Conservation (phyloP, 208 protist genomes). For the Leishmania tarentolae region DNA sequence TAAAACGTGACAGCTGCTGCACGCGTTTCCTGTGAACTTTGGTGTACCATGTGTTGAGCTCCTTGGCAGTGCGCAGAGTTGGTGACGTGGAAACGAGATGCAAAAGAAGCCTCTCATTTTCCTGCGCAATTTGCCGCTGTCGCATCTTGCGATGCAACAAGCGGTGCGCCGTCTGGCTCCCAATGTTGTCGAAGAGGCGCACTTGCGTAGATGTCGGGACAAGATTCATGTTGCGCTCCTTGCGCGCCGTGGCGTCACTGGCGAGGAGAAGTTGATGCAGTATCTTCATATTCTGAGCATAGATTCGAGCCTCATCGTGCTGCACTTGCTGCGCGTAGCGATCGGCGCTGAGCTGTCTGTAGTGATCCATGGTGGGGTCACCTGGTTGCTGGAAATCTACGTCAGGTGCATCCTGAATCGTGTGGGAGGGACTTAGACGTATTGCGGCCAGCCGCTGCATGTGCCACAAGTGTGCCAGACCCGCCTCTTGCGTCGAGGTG, state of each 20-base stretch:
- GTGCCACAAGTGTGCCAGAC: constrained; percentile 70
- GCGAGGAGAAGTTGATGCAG: constrained; percentile 42
- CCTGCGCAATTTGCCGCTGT: constrained; percentile 14
- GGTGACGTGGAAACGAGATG: constrained; percentile 42
- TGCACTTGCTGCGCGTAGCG: constrained; percentile 43
- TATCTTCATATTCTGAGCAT: constrained; percentile 37
- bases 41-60: constrained; percentile 53
- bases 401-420: constrained; percentile 49
- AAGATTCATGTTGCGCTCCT: constrained; percentile 49
- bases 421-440: constrained; percentile 39
- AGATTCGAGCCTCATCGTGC: constrained; percentile 42
- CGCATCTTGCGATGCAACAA: constrained; percentile 21
- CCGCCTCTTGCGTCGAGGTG: constrained; percentile 45
- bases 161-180: constrained; percentile 44
- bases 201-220: constrained; percentile 34
- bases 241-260: constrained; percentile 33
- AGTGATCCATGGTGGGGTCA: constrained; percentile 21
- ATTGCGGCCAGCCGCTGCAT: constrained; percentile 53
- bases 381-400: constrained; percentile 54
- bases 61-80: constrained; percentile 32
- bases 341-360: constrained; percentile 30
- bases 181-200: constrained; percentile 30
- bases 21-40: constrained; percentile 48
- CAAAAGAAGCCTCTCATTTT: constrained; percentile 42
- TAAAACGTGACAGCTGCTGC: constrained; percentile 45